Evolutionary conservation across 257 asterid genomes (phyloP).

Genomic region (Ilex asprella): DNA sequence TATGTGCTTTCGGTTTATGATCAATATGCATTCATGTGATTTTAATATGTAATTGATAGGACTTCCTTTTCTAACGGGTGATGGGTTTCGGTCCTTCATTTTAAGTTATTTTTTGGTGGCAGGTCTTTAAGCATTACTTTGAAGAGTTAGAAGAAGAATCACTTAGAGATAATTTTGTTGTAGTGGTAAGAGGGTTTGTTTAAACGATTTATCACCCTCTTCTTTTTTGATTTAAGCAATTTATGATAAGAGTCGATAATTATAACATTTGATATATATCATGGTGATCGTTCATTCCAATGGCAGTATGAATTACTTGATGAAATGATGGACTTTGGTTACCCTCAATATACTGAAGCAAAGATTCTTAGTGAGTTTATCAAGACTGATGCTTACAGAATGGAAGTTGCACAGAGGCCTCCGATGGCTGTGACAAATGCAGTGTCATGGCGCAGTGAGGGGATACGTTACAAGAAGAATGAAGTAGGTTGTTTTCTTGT

Average conservation of each 20-base stretch:
- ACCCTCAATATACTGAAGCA: conserved; percentile 98
- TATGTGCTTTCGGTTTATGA: no score
- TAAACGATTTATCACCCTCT: conserved; percentile 8
- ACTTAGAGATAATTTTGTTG: conserved; percentile 95
- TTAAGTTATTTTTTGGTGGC: conserved; percentile 1
- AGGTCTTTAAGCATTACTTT: conserved; percentile 94
- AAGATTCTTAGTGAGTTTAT: conserved; percentile 97
- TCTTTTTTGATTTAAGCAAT: conserved; percentile 33
- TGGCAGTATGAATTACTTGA: conserved; percentile 92
- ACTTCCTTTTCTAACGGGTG: not conserved
- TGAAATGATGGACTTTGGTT: conserved; percentile 99
- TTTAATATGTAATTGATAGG: conserved; percentile 7
- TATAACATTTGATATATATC: not conserved
- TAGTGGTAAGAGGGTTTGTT: conserved; percentile 62
- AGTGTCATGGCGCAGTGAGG: conserved; percentile 99
- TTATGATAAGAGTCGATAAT: conserved; percentile 2
- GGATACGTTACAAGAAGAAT: conserved; percentile 89
- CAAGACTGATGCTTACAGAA: conserved; percentile 97
- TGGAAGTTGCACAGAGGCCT: conserved; percentile 99
- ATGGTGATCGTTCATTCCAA: conserved; percentile 9
- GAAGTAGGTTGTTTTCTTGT: conserved; percentile 48
- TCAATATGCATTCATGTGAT: no score
- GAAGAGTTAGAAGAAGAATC: conserved; percentile 98
- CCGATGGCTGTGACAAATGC: conserved; percentile 99
- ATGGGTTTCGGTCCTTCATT: not conserved